Evolutionary conservation across 2,329 filamentous ascomycete species (phyloP), one percentile per base, ranked within the genome.

Genomic region (Xylaria sp.): DNA sequence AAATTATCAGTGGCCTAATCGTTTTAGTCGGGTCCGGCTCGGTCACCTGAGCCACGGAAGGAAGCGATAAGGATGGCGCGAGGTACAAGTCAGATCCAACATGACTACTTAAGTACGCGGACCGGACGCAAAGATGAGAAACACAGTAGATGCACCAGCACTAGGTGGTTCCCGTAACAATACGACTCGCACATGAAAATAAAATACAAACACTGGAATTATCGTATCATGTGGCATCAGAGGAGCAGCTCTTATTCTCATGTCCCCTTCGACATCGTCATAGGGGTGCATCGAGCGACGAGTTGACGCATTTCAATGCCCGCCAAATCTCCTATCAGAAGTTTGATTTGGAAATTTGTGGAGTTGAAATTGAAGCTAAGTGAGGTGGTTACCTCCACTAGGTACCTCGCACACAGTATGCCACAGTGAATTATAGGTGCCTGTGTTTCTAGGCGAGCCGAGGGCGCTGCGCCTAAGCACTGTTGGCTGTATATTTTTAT

Each of bases 21-120:
- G 65, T 66, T 63, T 69, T 69, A 69, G 67, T 63, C 39, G 57
- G 52, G 57, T 23, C 67, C 52, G 37, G 48, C 54, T 63, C 51
- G 60, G 66, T 71, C 69, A 71, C 66, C 69, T 69, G 69, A 71
- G 66, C 69, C 63, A 69, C 56, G 55, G 54, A 48, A 71, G 69
- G 69, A 71, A 69, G 69, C 58, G 69, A 71, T 65, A 69, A 67
- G 58, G 63, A 71, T 64, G 63, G 54, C 48, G 65, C 39, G 31
- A 65, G 61, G 50, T 66, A 61, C 39, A 68, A 54, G 41, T 55
- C 20, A 46, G 28, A 61, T 46, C 55, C 37, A 56, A 54, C 58
- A 52, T 71, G 48, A 69, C 62, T 52, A n/a, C n/a, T n/a, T n/a
- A n/a, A n/a, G n/a, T n/a, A 46, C 51, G 34, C 37, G 25, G 54